These are phyloP conservation scores for Nannizzia gypsea DNA, from an alignment of 2,329 filamentous ascomycete species.

Conservation along the genomic window DNA sequence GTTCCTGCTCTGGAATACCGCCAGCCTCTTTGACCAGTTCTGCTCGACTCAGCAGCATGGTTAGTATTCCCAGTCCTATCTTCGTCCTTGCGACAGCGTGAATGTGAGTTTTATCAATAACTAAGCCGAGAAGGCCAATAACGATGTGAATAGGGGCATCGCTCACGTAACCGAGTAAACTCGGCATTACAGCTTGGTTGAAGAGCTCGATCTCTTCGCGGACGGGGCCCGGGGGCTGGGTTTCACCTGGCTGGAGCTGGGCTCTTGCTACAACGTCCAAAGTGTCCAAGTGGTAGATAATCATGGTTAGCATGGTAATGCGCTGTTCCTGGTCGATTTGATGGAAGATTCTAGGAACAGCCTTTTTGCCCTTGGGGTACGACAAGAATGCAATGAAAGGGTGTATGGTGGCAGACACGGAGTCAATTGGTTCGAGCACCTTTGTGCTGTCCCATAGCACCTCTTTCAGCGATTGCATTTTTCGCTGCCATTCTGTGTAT, in stretches of 20 bases:
- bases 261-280: constrained; percentile 80
- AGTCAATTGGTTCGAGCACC: constrained; percentile 81
- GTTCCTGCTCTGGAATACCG: constrained; percentile 56
- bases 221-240: constrained; percentile 59
- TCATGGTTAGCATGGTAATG: constrained; percentile 86
- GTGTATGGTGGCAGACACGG: constrained; percentile 57
- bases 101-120: constrained; percentile 70
- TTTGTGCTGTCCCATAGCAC: constrained; percentile 79
- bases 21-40: constrained; percentile 82
- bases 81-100: constrained; percentile 75
- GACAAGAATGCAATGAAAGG: constrained; percentile 95
- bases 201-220: constrained; percentile 92
- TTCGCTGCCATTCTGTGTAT: constrained; percentile 69
- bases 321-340: constrained; percentile 87
- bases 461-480: constrained; percentile 58
- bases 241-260: constrained; percentile 60
- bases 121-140: constrained; percentile 73
- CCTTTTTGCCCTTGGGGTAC: constrained; percentile 91
- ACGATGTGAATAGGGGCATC: constrained; percentile 87
- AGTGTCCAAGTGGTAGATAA: constrained; percentile 82
- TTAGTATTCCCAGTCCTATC: constrained; percentile 79
- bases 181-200: constrained; percentile 74
- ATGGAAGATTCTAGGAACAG: constrained; percentile 85
- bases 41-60: constrained; percentile 85
- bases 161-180: constrained; percentile 77